Conservation (phyloP, 2,329 filamentous ascomycete genomes). For the Botryotinia convoluta region DNA sequence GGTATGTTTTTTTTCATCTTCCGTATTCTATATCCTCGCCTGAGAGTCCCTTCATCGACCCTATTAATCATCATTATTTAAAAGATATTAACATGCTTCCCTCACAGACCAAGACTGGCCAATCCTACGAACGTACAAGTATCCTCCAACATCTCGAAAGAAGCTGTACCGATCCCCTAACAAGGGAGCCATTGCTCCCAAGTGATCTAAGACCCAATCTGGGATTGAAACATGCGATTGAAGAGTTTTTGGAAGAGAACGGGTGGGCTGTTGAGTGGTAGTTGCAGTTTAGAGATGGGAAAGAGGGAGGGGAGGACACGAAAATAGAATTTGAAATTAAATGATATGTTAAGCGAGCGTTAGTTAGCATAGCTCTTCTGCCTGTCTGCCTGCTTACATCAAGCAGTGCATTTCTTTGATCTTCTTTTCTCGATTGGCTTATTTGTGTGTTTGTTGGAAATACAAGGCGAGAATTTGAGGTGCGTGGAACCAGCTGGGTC, state of each 20-base stretch:
- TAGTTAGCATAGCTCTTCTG: not conserved
- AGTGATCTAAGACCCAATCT: conserved; percentile 79
- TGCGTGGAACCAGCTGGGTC: not conserved
- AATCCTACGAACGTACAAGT: conserved; percentile 83
- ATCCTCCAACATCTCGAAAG: conserved; percentile 83
- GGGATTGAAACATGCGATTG: conserved; percentile 75
- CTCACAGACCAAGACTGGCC: conserved; percentile 72
- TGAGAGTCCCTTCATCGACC: too few relatives aligned
- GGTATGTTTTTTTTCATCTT: conserved; percentile 33
- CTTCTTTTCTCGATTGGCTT: not conserved
- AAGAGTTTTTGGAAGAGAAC: conserved; percentile 80
- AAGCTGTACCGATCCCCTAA: conserved; percentile 75
- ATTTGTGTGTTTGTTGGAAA: not conserved
- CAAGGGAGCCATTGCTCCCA: conserved; percentile 67
- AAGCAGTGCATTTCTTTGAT: not conserved
- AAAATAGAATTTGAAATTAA: not conserved
- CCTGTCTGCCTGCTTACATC: not conserved
- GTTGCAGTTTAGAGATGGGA: not conserved
- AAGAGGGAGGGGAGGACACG: too few relatives aligned
- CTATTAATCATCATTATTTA: not conserved
- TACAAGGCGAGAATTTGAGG: not conserved
- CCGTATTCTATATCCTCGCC: not conserved
- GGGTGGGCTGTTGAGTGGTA: conserved; percentile 93
- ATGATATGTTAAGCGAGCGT: not conserved
- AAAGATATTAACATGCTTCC: not conserved